Evolutionary conservation across 352 stramenopile species (phyloP).

Genomic region (Nothophytophthora sp.): DNA sequence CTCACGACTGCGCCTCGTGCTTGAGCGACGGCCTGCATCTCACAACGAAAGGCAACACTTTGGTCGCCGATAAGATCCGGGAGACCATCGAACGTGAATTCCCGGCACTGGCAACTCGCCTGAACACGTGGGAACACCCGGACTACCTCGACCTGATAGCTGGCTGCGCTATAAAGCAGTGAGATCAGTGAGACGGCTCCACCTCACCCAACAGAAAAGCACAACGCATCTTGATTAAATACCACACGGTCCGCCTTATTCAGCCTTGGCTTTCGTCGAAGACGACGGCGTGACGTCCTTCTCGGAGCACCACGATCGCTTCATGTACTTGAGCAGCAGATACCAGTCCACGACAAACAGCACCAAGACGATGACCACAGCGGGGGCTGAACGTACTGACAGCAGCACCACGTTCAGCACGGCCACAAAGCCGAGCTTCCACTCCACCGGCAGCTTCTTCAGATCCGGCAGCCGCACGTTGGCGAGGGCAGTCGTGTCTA

Average conservation of each 20-base stretch:
- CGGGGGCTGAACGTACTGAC: slow-evolving; percentile 22
- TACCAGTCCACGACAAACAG: slow-evolving; percentile 33
- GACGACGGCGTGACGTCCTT: slow-evolving; percentile 6
- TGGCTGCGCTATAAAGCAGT: neutral
- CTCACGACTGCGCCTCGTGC: slow-evolving; percentile 9
- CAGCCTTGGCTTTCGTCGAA: slow-evolving; percentile 22
- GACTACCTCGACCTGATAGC: slow-evolving; percentile 26
- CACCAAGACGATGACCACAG: slow-evolving; percentile 24
- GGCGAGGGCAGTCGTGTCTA: neutral
- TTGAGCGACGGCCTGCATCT: slow-evolving; percentile 42
- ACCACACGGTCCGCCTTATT: slow-evolving; percentile 14
- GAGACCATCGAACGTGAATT: slow-evolving; percentile 22
- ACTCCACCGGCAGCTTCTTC: slow-evolving; percentile 28
- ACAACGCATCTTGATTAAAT: too few relatives aligned
- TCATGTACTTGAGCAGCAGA: slow-evolving; percentile 31
- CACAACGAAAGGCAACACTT: slow-evolving; percentile 25
- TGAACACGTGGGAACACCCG: slow-evolving; percentile 29
- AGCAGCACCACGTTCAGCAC: slow-evolving; percentile 34
- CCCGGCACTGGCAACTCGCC: slow-evolving; percentile 14
- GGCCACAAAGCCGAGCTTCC: slow-evolving; percentile 32
- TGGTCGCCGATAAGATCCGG: slow-evolving; percentile 22
- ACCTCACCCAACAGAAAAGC: slow-evolving; percentile 5
- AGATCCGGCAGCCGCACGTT: slow-evolving; percentile 22
- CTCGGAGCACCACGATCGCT: neutral
- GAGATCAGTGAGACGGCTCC: neutral